Conservation (phyloP, 352 stramenopile species). For the Saprolegnia diclina region DNA sequence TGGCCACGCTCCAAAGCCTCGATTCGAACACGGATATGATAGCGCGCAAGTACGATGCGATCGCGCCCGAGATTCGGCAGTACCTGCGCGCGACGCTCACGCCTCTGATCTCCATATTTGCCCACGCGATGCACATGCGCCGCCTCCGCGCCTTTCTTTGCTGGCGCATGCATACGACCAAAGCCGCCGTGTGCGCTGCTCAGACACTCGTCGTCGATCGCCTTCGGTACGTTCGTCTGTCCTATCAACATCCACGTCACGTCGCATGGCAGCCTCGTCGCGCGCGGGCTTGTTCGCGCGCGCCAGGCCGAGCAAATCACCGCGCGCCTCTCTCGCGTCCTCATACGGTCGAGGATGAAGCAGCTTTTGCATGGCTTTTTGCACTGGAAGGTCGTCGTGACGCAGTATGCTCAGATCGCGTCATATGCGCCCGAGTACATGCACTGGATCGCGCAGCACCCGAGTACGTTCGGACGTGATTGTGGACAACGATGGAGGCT, state of each 20-base stretch:
- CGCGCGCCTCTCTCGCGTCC: neutral
- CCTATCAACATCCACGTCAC: neutral
- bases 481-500: neutral
- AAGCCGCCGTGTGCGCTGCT: neutral
- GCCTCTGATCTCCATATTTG: neutral
- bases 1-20: too few species aligned
- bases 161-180: neutral
- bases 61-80: neutral
- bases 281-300: neutral
- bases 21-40: too few species aligned
- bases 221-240: neutral
- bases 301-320: neutral
- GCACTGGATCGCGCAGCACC: neutral
- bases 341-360: neutral
- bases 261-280: neutral
- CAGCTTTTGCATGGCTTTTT: neutral
- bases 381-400: neutral
- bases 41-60: neutral
- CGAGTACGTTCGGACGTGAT: neutral
- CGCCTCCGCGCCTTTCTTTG: neutral
- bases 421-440: neutral
- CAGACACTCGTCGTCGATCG: neutral
- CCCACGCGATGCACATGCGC: neutral
- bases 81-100: neutral
- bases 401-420: conserved; percentile 1